Evolutionary conservation across 2,329 filamentous ascomycete genomes (phyloP), one percentile per base, ranked within the genome.

Genomic region (Didymella arachidicola): DNA sequence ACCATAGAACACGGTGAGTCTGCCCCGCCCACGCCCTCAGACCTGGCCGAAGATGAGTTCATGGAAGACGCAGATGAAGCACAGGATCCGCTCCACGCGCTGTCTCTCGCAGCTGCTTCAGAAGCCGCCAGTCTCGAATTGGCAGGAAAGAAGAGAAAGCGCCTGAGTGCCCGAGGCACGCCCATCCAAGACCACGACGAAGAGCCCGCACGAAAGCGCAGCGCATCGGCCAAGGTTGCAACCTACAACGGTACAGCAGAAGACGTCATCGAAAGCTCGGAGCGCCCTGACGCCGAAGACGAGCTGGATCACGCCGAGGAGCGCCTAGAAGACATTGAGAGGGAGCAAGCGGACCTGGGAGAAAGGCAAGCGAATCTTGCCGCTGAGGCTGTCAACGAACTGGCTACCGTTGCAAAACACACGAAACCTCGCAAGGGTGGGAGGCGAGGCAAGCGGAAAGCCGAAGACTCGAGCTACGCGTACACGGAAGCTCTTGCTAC

Each of bases 401-500:
- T 76, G 47, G 69, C 72, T 22, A 71, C 72, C n/a, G 73, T 75
- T 41, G 71, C 73, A 34, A 77, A 75, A 58, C 68, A 72, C 60
- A 62, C 70, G 49, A 76, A 75, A 62, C 70, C 71, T n/a, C 70
- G 72, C 18, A 74, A 75, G 64, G 74, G 74, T n/a, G 73, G 73
- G 14, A 67, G 75, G 48, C 71, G 45, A 84, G 87, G 55, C 79
- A 80, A 65, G 86, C 87, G 66, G 79, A 81, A 54, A 84, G 87
- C 62, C 80, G 73, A 74, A 14, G 72, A 76, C 34, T 38, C 65
- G 22, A 63, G 49, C 34, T 68, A 69, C 55, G 64, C 60, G 34
- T 64, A 61, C 27, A 61, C 51, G 30, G 67, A 82, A 19, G 81
- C 84, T 49, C 47, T 87, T 78, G 63, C 62, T 53, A 87, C 88